Conservation (phyloP, 1,284 basidiomycete genomes). For the Austroboletus niveus region DNA sequence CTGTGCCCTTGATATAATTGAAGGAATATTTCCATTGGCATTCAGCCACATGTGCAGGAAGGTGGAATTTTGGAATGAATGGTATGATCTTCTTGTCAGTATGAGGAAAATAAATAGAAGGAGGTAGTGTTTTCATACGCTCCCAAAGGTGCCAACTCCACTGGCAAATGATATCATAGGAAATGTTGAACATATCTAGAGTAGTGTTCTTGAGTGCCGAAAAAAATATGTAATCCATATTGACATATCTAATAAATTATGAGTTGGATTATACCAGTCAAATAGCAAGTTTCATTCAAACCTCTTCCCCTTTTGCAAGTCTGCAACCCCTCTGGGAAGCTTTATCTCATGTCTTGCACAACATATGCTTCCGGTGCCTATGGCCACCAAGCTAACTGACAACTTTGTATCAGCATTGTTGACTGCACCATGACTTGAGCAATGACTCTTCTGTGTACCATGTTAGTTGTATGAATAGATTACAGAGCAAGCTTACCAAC, state of each 20-base stretch:
- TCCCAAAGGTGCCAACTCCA: conserved; percentile 1
- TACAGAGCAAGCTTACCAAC: neutral
- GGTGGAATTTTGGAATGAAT: conserved; percentile 13
- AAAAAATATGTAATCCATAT: conserved; percentile 12
- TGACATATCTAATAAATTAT: neutral
- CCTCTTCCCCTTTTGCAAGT: conserved; percentile 30
- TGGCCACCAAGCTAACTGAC: conserved; percentile 8
- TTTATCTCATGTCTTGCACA: conserved; percentile 26
- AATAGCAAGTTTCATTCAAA: neutral
- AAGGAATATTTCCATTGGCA: conserved; percentile 15
- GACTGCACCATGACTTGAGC: conserved; percentile 2
- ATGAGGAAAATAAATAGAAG: neutral
- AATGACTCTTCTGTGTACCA: conserved; percentile 1
- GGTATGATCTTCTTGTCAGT: neutral
- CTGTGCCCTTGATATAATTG: conserved; percentile 3
- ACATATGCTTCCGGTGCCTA: conserved; percentile 15
- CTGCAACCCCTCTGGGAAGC: conserved; percentile 15
- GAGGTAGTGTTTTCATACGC: neutral
- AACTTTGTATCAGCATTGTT: conserved; percentile 1
- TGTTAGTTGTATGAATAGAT: neutral
- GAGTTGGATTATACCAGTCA: neutral
- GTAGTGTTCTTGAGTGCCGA: neutral
- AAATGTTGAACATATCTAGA: neutral
- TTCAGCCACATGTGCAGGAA: conserved; percentile 4
- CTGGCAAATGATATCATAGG: conserved; percentile 9